Evolutionary conservation across 495 filamentous ascomycete genomes (phyloP), one percentile per base, ranked within the genome.

Genomic region (Podospora australis): DNA sequence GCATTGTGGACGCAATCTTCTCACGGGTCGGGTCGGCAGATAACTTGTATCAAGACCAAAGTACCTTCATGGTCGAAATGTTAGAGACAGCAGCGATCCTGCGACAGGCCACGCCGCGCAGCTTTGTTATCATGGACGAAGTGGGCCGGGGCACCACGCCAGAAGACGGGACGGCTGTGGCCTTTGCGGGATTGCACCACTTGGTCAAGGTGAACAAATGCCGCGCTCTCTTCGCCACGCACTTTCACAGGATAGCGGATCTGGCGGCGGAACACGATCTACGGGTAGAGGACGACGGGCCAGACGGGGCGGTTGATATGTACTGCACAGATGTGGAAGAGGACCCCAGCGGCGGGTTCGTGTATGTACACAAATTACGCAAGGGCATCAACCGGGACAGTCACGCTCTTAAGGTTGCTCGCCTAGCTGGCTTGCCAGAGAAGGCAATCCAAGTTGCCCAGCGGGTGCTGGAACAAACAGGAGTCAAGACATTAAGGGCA

Each of bases 71-170:
- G 84, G 80, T 88, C 2, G 85, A 89, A 68, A 89, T 89, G 85
- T 71, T 87, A 5, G 85, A 88, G 60, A 85, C 84, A 13, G 82
- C 84, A 2, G 69, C 75, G 29, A 89, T 89, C 48, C 69, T 89
- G 28, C 75, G 74, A 24, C 62, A 76, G 43, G 85, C 85, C 0
- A 87, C 84, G 8, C 64, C 71, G 9, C 70, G 80, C 4, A 87
- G 82, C 0, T 90, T 98, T 54, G 92, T 97, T n/a, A 88, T 98
- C 59, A 97, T 98, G 91, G 92, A 98, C 61, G 92, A 98, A 70
- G 83, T 98, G 16, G 92, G 92, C 0, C 78, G 92, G 17, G 92
- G 92, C 2, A 98, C 94, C 7, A 94, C 90, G 2, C 89, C 92
- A 1, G 81, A 87, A 50, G 94, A 96, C 59, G 94, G 92, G 3